Evolutionary conservation across 2,329 filamentous ascomycete species (phyloP).

Genomic region (Fusarium lateritium): DNA sequence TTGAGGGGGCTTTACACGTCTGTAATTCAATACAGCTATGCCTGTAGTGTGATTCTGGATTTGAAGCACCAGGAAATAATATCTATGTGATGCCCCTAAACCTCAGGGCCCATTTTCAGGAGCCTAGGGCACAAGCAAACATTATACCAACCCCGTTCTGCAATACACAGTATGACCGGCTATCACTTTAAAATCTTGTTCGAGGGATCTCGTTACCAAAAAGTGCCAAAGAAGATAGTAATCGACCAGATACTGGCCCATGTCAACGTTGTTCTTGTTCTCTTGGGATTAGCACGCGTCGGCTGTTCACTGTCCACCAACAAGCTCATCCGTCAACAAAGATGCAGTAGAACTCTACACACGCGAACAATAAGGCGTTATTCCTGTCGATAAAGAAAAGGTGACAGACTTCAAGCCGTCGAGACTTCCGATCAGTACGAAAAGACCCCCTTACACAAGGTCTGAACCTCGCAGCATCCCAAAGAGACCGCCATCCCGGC

Average conservation of each 20-base stretch:
- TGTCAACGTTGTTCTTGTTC: slow-evolving; percentile 1
- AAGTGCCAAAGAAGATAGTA: no score
- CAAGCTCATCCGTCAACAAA: not conserved
- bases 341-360: no score
- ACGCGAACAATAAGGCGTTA: not conserved
- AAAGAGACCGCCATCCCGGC: rapidly evolving
- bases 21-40: not conserved
- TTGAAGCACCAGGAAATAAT: not conserved
- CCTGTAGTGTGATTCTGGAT: not conserved
- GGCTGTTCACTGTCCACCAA: slow-evolving; percentile 5
- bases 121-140: slow-evolving; percentile 16
- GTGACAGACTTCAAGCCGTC: not conserved
- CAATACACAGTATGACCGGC: not conserved
- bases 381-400: not conserved
- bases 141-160: not conserved
- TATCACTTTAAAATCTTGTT: not conserved
- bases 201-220: no score
- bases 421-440: not conserved
- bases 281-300: not conserved
- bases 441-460: not conserved
- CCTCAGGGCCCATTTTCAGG: slow-evolving; percentile 7
- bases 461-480: not conserved
- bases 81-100: slow-evolving; percentile 9
- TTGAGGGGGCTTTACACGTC: no score
- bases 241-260: no score